Percentiles rank a stretch among this genome's conserved stretches.
phyloP scores from a whole-genome alignment of 2,329 filamentous ascomycete genomes.

The Aspergillus nomiae region DNA sequence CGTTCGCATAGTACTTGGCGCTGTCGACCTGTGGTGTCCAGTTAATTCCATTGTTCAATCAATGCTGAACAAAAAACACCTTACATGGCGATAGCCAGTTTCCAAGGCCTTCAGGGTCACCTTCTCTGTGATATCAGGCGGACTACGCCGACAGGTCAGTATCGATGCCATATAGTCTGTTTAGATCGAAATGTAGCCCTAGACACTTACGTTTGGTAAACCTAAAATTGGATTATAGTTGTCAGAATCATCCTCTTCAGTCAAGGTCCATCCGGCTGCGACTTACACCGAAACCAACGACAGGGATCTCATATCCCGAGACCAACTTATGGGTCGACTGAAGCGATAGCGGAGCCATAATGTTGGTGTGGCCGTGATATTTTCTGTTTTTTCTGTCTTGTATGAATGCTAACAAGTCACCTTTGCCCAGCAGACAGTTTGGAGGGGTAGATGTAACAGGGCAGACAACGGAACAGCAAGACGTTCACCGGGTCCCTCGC shows the following conservation, averaged over 20 bases:
- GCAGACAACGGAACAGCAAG: background rate
- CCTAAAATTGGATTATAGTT: constrained; percentile 23
- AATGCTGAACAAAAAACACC: constrained; percentile 10
- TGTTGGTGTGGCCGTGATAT: background rate
- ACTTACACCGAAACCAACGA: constrained; percentile 46
- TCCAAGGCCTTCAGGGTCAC: constrained; percentile 60
- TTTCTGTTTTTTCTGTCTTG: background rate
- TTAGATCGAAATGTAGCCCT: background rate
- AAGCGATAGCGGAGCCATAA: constrained; percentile 31
- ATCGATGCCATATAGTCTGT: background rate
- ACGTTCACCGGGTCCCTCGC: background rate
- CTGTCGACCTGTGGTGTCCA: constrained; percentile 53
- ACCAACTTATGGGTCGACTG: constrained; percentile 42
- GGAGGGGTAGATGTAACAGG: background rate
- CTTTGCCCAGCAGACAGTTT: background rate
- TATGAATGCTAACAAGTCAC: background rate
- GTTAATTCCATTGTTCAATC: background rate
- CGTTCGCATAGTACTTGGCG: constrained; percentile 61
- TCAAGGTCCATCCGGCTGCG: background rate
- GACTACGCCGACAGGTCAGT: constrained; percentile 38
- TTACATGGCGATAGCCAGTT: constrained; percentile 59
- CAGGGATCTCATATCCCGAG: constrained; percentile 43
- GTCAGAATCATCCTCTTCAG: background rate
- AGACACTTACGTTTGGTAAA: constrained; percentile 42
- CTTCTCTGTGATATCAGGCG: constrained; percentile 58